These are phyloP conservation scores for Tilletia indica DNA, from an alignment of 1,284 basidiomycete species.

Conservation along the genomic window DNA sequence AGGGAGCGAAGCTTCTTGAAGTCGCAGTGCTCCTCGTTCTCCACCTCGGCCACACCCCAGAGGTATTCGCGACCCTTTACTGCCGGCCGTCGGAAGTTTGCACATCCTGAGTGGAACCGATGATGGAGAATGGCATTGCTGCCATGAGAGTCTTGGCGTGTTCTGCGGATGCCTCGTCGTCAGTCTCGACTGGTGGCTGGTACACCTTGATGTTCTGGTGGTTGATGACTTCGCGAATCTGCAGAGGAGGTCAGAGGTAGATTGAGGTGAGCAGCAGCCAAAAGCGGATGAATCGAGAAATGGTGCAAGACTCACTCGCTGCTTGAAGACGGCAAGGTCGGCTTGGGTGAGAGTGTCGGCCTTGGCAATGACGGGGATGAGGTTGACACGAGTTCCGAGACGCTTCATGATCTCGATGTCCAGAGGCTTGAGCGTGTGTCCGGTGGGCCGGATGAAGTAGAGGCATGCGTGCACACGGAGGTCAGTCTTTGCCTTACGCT, in stretches of 20 bases:
- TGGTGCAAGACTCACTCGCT: conserved; percentile 57
- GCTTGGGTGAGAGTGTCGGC: conserved; percentile 93
- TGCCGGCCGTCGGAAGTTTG: conserved; percentile 82
- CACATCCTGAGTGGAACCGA: conserved; percentile 93
- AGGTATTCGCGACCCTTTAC: conserved; percentile 98
- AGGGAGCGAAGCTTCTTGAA: conserved; percentile 96
- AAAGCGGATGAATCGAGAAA: not conserved
- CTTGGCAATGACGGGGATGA: conserved; percentile 96
- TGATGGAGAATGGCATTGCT: conserved; percentile 97
- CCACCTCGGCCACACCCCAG: conserved; percentile 99
- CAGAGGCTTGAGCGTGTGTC: conserved; percentile 94
- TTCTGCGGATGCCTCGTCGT: conserved; percentile 83
- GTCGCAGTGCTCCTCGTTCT: conserved; percentile 98
- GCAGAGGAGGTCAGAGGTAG: conserved; percentile 46
- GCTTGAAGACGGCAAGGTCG: conserved; percentile 88
- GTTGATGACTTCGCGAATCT: conserved; percentile 82
- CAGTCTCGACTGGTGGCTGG: conserved; percentile 83
- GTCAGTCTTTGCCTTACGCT: conserved; percentile 88
- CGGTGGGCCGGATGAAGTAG: conserved; percentile 95
- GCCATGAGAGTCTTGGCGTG: conserved; percentile 76
- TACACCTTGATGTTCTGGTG: conserved; percentile 94
- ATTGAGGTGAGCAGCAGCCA: conserved; percentile 7
- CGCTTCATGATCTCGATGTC: conserved; percentile 99
- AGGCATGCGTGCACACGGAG: conserved; percentile 93
- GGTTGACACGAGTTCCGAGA: conserved; percentile 88